A percentile compares a stretch with the other conserved stretches of the same genome.
Conservation (phyloP, 768 basidiomycete species). For the Lyophyllum atratum region DNA sequence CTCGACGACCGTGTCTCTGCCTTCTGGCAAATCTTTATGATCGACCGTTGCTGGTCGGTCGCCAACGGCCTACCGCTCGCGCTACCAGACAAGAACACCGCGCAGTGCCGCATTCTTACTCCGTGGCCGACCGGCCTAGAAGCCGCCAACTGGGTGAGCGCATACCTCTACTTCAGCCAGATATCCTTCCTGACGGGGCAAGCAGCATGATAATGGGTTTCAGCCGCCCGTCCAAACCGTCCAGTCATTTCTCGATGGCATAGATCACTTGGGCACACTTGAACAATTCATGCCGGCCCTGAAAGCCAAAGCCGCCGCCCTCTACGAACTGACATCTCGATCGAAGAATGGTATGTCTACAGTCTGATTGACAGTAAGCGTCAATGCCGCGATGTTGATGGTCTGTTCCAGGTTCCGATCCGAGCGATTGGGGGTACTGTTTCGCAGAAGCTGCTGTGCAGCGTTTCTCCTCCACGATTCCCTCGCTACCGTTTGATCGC, state of each 20-base stretch:
- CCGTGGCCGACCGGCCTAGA: slow-evolving; percentile 45
- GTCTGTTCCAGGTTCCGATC: slow-evolving; percentile 36
- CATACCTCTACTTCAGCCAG: slow-evolving; percentile 6
- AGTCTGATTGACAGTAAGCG: slow-evolving; percentile 9
- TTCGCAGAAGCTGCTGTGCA: slow-evolving; percentile 46
- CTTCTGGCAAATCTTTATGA: slow-evolving; percentile 65
- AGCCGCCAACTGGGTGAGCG: slow-evolving; percentile 15
- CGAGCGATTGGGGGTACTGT: slow-evolving; percentile 28
- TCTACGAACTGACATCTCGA: slow-evolving; percentile 56
- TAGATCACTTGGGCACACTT: slow-evolving; percentile 22
- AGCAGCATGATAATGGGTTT: slow-evolving; percentile 12
- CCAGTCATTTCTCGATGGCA: slow-evolving; percentile 28
- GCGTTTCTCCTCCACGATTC: slow-evolving; percentile 40
- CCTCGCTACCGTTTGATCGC: slow-evolving; percentile 6
- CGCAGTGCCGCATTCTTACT: slow-evolving; percentile 51
- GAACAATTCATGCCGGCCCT: slow-evolving; percentile 37
- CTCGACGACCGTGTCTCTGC: slow-evolving; percentile 49
- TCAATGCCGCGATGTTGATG: slow-evolving; percentile 20
- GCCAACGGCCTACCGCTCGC: slow-evolving; percentile 55
- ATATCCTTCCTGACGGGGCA: slow-evolving; percentile 5
- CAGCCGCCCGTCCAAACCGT: slow-evolving; percentile 27
- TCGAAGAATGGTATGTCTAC: slow-evolving; percentile 37
- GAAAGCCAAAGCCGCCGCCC: slow-evolving; percentile 51
- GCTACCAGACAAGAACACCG: slow-evolving; percentile 50
- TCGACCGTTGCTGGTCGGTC: slow-evolving; percentile 63